Base-by-base conservation (phyloP, 2,329 filamentous ascomycete species). In the Penicillium sp. region DNA sequence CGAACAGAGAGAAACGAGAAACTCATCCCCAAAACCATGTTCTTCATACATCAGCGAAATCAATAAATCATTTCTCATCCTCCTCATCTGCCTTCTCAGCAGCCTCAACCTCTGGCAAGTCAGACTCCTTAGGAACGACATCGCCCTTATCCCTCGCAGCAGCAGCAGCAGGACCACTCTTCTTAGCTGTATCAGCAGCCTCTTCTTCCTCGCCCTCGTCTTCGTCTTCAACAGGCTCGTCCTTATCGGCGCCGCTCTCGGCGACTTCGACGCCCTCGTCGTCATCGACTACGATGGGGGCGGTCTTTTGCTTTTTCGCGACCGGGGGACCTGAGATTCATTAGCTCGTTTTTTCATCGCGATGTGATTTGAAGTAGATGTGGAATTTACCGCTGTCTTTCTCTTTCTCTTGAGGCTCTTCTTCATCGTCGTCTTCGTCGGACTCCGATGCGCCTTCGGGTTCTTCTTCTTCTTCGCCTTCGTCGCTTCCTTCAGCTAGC, bases 261-360 rank as follows among this genome's bases (percentile, higher is more conserved):
- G 52, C 55, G n/a, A 36, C 63, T 43, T 64, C 47, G 9, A 56
- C 56, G 11, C 16, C 63, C 44, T 64, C 41, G 4, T 40, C 55
- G 10, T 62, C 56, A n/a, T 45, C 58, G n/a, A 56, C 59, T 24
- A 55, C 53, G n/a, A 53, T 43, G 11, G 67, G 55, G 13, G 55
- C 66, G 13, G 67, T 71, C 63, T 71, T 71, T 52, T 57, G 68
- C 54, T 69, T 70, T 60, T 72, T 72, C 32, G 68, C 45, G 39
- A 61, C 62, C 18, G 18, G 18, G 5, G 67, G 61, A 24, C 54
- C 66, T 66, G 46, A 5, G n/a, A 14, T 1, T 8, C 8, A 34
- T 34, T 34, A 34, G 31, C 1, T 27, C 24, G 13, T 34, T 34
- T 14, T 4, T 11, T 18, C 18, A 18, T 18, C 18, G 18, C 18